phyloP scores from a whole-genome alignment of 371 early-diverging fungal genomes.

The Mucor plumbeus region DNA sequence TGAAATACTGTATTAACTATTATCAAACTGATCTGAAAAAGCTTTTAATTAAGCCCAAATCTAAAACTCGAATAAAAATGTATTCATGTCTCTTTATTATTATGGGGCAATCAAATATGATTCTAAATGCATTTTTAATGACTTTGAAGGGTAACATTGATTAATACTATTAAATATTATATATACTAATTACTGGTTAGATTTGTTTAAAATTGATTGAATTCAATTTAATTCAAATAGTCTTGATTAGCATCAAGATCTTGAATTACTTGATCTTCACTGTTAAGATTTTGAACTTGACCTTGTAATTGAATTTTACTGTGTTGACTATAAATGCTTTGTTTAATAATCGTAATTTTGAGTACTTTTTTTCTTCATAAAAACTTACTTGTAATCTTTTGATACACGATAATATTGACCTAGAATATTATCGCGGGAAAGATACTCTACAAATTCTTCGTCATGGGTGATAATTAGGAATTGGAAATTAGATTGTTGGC shows the following conservation, averaged over 20 bases:
- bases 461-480: constrained; percentile 99
- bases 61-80: no score
- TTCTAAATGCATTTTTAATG: no score
- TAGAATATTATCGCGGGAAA: constrained; percentile 80
- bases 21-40: no score
- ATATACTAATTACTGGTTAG: neutral
- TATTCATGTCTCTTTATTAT: no score
- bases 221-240: neutral
- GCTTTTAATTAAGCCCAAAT: no score
- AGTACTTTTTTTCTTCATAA: no score
- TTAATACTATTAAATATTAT: neutral
- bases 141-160: no score
- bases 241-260: neutral
- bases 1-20: no score
- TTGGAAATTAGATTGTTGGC: constrained; percentile 93
- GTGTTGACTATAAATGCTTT: constrained; percentile 12
- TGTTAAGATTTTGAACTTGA: neutral
- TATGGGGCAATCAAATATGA: no score
- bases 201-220: no score
- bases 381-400: constrained; percentile 72
- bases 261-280: neutral
- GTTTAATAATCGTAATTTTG: no score
- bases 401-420: constrained; percentile 86
- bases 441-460: constrained; percentile 92
- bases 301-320: constrained; percentile 15